These are phyloP conservation scores for Talaromyces atroroseus DNA, from an alignment of 2,329 filamentous ascomycete genomes.

Conservation along the genomic window DNA sequence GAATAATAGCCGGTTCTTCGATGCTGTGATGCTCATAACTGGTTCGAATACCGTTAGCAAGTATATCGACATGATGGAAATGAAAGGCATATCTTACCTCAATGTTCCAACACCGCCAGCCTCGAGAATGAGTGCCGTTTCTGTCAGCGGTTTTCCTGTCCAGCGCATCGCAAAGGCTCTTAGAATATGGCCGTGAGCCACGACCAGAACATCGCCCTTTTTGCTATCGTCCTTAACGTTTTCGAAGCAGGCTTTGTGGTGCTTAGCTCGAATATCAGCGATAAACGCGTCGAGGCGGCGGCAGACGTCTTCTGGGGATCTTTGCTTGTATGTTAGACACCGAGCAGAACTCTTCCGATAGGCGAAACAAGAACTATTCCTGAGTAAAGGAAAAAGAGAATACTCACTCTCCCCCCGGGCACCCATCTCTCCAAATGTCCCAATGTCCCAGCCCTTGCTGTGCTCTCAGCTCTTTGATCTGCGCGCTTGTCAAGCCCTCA, in stretches of 20 bases:
- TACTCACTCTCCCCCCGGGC: constrained; percentile 75
- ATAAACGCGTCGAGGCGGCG: constrained; percentile 71
- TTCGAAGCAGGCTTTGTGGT: constrained; percentile 59
- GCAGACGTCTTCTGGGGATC: constrained; percentile 67
- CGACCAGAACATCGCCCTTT: constrained; percentile 65
- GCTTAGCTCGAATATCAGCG: constrained; percentile 62
- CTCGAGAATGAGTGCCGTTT: constrained; percentile 78
- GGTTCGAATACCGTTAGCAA: constrained; percentile 1
- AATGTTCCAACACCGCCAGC: constrained; percentile 78
- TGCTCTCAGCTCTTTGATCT: constrained; percentile 58
- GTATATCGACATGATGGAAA: background rate
- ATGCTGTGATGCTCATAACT: constrained; percentile 77
- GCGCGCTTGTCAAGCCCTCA: constrained; percentile 68
- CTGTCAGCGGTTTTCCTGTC: constrained; percentile 66
- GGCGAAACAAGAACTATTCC: background rate
- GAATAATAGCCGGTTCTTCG: constrained; percentile 70
- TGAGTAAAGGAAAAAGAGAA: background rate
- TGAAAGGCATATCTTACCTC: constrained; percentile 50
- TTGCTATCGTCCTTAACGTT: constrained; percentile 38
- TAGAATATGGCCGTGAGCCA: constrained; percentile 87
- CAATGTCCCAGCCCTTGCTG: constrained; percentile 57
- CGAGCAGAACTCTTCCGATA: background rate
- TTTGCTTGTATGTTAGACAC: constrained; percentile 25
- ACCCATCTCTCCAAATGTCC: constrained; percentile 90
- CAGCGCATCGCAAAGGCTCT: constrained; percentile 84